These are phyloP conservation scores for Boletus rubescentipes DNA, from an alignment of 768 basidiomycete species.

Conservation along the genomic window DNA sequence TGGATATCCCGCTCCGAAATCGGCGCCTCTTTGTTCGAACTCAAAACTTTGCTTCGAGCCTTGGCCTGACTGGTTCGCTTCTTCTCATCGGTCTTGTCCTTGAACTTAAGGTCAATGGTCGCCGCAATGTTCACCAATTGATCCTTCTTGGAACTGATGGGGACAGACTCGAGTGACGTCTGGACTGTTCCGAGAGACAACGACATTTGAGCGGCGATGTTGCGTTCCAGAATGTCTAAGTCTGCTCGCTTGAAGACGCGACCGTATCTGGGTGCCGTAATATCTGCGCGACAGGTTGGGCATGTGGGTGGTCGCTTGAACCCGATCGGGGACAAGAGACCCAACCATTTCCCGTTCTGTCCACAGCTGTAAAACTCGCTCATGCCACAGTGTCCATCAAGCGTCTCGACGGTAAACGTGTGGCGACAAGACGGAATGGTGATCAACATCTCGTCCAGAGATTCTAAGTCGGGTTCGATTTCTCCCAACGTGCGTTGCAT, in stretches of 20 bases:
- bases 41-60: conserved; percentile 16
- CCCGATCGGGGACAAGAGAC: conserved; percentile 41
- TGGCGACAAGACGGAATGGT: conserved; percentile 63
- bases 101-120: conserved; percentile 17
- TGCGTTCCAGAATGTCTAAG: conserved; percentile 64
- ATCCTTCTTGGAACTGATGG: conserved; percentile 23
- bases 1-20: conserved; percentile 29
- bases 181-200: conserved; percentile 37
- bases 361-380: conserved; percentile 45
- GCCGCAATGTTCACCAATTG: conserved; percentile 2
- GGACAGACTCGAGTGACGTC: conserved; percentile 28
- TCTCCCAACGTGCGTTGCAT: conserved; percentile 51
- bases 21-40: conserved; percentile 18
- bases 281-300: conserved; percentile 58
- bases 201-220: conserved; percentile 55
- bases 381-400: conserved; percentile 61
- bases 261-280: conserved; percentile 60
- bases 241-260: conserved; percentile 60
- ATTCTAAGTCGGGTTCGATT: conserved; percentile 38
- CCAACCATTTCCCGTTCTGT: conserved; percentile 41
- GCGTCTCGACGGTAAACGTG: conserved; percentile 67
- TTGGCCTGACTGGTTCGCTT: conserved; percentile 6
- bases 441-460: conserved; percentile 53
- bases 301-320: conserved; percentile 50
- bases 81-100: conserved; percentile 3